Base-by-base conservation (phyloP, 2,329 filamentous ascomycete species). In the Alternaria sp. region DNA sequence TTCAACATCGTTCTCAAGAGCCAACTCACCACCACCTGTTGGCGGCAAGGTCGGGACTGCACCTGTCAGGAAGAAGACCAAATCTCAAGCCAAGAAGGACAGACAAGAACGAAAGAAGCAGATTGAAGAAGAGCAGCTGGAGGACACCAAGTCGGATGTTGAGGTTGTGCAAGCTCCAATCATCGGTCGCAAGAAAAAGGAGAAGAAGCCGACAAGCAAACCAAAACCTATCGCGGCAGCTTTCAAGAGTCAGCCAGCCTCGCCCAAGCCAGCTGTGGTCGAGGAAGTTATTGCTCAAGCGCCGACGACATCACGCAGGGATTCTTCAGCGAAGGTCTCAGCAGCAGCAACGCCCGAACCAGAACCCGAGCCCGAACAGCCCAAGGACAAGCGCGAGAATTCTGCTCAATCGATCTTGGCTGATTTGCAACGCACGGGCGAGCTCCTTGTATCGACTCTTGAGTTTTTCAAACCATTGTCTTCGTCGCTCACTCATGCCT, bases 131-230 rank as follows among this genome's bases (percentile, higher is more conserved):
- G 85, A 83, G 34, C 84, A 88, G 5, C 64, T 71, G 16, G 77
- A 79, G 24, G 77, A 78, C 4, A 65, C 65, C 8, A 86, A 87
- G 62, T 71, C 77, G 8, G 85, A 87, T 54, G 62, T 72, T 63
- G 86, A 88, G 64, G 75, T 79, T n/a, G 81, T 83, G 9, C 82
- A 86, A 66, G 92, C 88, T 7, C 92, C 92, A 0, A 90, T 96
- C 41, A 76, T 93, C 49, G 91, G 91, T 34, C 87, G 92, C 53
- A 93, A 93, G 83, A 94, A 93, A 83, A 95, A 94, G 80, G 87
- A 91, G 75, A 93, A 91, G 83, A 94, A 93, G 79, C 70, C 75
- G 64, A 75, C 69, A 59, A 77, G 42, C 46, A 75, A 43, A 22
- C 54, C 69, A 1, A 77, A 76, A 46, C 60, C 67, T 26, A 51